Conservation (phyloP, 108 stramenopile genomes). For the Cyclotella baltica region DNA sequence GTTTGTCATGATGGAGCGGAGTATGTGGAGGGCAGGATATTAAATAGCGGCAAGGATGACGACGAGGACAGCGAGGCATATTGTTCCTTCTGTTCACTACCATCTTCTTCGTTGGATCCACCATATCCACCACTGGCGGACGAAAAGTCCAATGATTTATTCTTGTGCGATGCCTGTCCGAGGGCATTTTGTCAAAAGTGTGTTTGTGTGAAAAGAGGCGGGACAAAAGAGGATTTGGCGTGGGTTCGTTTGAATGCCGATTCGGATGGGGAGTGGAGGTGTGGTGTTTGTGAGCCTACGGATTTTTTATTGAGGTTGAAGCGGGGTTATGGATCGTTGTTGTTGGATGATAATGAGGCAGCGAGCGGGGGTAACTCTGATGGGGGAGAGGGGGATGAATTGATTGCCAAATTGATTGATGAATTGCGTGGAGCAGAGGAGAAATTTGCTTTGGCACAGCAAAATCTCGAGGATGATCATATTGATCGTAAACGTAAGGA, state of each 20-base stretch:
- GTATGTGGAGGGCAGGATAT: slow-evolving; percentile 37
- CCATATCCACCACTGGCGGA: slow-evolving; percentile 18
- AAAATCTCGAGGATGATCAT: slow-evolving; percentile 15
- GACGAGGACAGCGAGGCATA: slow-evolving; percentile 16
- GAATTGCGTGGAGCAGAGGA: slow-evolving; percentile 18
- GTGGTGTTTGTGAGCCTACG: slow-evolving; percentile 50
- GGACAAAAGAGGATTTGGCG: slow-evolving; percentile 14
- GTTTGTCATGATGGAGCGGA: slow-evolving; percentile 58
- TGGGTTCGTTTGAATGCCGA: background rate
- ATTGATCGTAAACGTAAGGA: slow-evolving; percentile 3
- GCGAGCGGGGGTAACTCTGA: background rate
- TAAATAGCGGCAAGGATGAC: slow-evolving; percentile 1
- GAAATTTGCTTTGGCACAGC: slow-evolving; percentile 7
- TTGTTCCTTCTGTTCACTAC: slow-evolving; percentile 54
- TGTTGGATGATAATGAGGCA: background rate
- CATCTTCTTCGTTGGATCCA: slow-evolving; percentile 2
- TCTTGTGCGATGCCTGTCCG: slow-evolving; percentile 61
- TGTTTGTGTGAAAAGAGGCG: slow-evolving; percentile 31
- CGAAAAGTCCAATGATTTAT: slow-evolving; percentile 26
- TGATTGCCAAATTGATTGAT: slow-evolving; percentile 23
- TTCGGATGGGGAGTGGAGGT: slow-evolving; percentile 43
- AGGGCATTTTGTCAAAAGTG: slow-evolving; percentile 56
- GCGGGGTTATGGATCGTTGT: background rate
- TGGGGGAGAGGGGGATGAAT: slow-evolving; percentile 1
- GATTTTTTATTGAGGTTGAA: slow-evolving; percentile 34